These are phyloP conservation scores for Pistacia vera DNA, from an alignment of 345 rosid species.

Conservation along the genomic window DNA sequence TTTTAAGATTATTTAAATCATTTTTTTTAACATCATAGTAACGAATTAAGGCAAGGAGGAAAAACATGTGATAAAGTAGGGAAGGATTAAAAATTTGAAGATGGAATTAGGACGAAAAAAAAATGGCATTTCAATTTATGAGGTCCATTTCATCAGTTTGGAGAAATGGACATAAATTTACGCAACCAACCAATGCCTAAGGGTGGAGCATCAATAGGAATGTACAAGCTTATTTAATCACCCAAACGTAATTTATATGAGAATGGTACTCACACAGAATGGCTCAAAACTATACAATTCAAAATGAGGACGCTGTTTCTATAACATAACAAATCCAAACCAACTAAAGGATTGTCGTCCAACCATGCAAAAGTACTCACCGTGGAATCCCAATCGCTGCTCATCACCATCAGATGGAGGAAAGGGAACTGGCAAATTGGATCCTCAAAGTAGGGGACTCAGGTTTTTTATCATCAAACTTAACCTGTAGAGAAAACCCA, in stretches of 20 bases:
- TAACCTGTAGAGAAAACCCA: slow-evolving; percentile 40
- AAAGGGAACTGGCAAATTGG: slow-evolving; percentile 56
- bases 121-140: not conserved
- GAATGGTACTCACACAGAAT: not conserved
- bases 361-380: not conserved
- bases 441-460: slow-evolving; percentile 43
- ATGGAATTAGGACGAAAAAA: not conserved
- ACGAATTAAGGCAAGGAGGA: no score
- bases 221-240: not conserved
- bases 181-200: not conserved
- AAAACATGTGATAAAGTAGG: no score
- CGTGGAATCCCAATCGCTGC: not conserved
- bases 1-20: no score
- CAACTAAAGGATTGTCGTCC: not conserved
- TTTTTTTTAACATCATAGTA: no score
- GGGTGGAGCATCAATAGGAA: not conserved
- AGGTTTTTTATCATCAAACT: slow-evolving; percentile 54
- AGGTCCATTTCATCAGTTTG: not conserved
- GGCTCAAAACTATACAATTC: not conserved
- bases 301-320: not conserved
- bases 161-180: no score
- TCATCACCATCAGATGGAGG: slow-evolving; percentile 32
- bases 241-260: not conserved
- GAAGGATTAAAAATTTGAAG: no score
- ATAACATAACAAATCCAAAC: slow-evolving; percentile 7